These are phyloP conservation scores for Apiotrichum veenhuisii DNA, from an alignment of 1,284 basidiomycete genomes.

Conservation along the genomic window DNA sequence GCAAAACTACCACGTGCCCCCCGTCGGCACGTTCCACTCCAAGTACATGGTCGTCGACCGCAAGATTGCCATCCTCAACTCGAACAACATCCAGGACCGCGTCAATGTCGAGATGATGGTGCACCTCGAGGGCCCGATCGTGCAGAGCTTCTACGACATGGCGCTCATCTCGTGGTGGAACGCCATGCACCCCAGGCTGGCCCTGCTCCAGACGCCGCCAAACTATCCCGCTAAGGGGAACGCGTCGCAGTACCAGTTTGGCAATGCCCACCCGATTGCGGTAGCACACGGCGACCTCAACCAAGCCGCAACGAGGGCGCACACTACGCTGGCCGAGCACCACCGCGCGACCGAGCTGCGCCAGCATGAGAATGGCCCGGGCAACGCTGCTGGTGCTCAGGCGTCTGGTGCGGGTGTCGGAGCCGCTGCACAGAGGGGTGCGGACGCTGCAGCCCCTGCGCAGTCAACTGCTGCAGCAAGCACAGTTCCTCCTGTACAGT, in stretches of 20 bases:
- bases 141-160: slow-evolving; percentile 67
- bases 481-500: too few relatives aligned
- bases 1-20: slow-evolving; percentile 38
- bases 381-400: too few relatives aligned
- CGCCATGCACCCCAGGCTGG: slow-evolving; percentile 57
- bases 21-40: slow-evolving; percentile 58
- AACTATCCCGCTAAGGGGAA: not conserved
- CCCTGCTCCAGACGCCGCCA: slow-evolving; percentile 46
- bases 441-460: too few relatives aligned
- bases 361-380: too few relatives aligned
- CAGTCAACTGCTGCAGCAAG: too few relatives aligned
- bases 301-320: too few relatives aligned
- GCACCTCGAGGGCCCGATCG: slow-evolving; percentile 63
- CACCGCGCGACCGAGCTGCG: too few relatives aligned
- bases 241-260: slow-evolving; percentile 19
- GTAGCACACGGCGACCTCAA: too few relatives aligned
- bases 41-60: slow-evolving; percentile 70
- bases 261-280: slow-evolving; percentile 15
- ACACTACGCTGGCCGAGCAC: too few relatives aligned
- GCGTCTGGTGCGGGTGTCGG: too few relatives aligned
- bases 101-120: slow-evolving; percentile 62
- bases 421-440: too few relatives aligned
- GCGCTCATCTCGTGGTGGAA: slow-evolving; percentile 62
- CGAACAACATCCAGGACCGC: slow-evolving; percentile 62
- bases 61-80: slow-evolving; percentile 56